These are phyloP conservation scores for Dillenia turbinata DNA, from an alignment of 164 flowering plant species.

Conservation along the genomic window DNA sequence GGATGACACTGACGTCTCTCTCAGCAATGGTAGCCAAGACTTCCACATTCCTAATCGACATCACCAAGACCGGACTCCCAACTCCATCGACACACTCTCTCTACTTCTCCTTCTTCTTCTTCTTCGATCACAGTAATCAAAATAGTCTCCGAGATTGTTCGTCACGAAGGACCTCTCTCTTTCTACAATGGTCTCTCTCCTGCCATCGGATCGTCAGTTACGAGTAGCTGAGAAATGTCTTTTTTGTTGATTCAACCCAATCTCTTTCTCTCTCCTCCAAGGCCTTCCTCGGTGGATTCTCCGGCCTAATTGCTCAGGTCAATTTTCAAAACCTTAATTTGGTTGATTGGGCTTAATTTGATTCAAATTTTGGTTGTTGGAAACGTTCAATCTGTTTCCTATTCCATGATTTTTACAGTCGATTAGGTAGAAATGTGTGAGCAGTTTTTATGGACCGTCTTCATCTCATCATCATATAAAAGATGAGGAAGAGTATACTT, in stretches of 20 bases:
- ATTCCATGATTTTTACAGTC: no score
- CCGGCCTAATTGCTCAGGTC: slow-evolving; percentile 87
- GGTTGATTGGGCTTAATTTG: no score
- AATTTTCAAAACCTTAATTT: no score
- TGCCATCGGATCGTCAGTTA: slow-evolving; percentile 77
- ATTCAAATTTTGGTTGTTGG: no score
- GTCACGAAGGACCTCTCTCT: slow-evolving; percentile 43
- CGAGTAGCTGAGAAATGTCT: slow-evolving; percentile 44
- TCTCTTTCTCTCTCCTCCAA: slow-evolving; percentile 41
- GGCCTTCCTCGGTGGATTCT: slow-evolving; percentile 68
- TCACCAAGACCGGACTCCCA: slow-evolving; percentile 69
- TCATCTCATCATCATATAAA: no score
- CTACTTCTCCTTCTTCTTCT: slow-evolving; percentile 1
- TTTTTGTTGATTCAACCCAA: slow-evolving; percentile 1
- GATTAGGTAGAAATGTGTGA: no score
- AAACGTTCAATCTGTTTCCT: no score
- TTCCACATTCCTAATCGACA: slow-evolving; percentile 76
- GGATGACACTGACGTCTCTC: slow-evolving; percentile 45
- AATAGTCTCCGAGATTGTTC: slow-evolving; percentile 40
- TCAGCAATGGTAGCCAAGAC: slow-evolving; percentile 84
- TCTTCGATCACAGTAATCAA: slow-evolving; percentile 42
- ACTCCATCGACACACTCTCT: no score
- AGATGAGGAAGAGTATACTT: no score
- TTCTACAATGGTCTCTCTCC: slow-evolving; percentile 80
- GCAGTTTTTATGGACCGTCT: no score